Evolutionary conservation across 345 rosid genomes (phyloP), one percentile per base, ranked within the genome.

Genomic region (Raphanus raphanistrum): DNA sequence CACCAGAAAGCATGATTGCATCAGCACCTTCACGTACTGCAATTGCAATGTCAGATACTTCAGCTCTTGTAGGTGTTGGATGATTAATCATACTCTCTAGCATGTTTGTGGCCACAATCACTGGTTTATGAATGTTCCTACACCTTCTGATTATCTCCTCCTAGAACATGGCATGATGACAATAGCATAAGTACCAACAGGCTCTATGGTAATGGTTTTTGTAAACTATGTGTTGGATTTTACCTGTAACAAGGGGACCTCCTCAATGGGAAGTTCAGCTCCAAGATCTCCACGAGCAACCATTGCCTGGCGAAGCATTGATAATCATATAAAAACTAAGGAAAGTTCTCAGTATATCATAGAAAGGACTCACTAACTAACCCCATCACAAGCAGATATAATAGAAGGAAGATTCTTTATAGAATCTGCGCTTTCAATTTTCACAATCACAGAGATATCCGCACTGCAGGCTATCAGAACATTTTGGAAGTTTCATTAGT

Each of bases 271-370:
- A 86, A 94, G 98, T 84, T 94, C 98, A 80, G 97, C 97, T 71
- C 98, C 98, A 76, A 94, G 97, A 84, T 94, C 97, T 85, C 97
- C 98, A 77, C 98, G 97, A 72, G 98, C 98, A 85, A 94, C 98
- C 97, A 94, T 92, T 58, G 98, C 98, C 97, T 92, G 67, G 0
- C 0, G 63, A 63, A 74, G 41, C 16, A 79, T 68, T 11, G 21
- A 38, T 17, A 38, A 21, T 68, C 6, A 74, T 28, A 27, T 36
- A 1, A 74, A 45, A 74, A 45, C 63, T 16, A 73, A 16, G 3
- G 15, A 13, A 50, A 64, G 57, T 5, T 48, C 29, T 78, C 63
- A 12, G 13, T 1, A 67, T 25, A 8, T 58, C 71, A 55, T 21
- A 68, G 60, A 68, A 54, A 75, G 15, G 71, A 52, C 63, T 62